These are phyloP conservation scores for Carex sylvatica DNA, from an alignment of 202 grass and related monocot genomes.

Conservation along the genomic window DNA sequence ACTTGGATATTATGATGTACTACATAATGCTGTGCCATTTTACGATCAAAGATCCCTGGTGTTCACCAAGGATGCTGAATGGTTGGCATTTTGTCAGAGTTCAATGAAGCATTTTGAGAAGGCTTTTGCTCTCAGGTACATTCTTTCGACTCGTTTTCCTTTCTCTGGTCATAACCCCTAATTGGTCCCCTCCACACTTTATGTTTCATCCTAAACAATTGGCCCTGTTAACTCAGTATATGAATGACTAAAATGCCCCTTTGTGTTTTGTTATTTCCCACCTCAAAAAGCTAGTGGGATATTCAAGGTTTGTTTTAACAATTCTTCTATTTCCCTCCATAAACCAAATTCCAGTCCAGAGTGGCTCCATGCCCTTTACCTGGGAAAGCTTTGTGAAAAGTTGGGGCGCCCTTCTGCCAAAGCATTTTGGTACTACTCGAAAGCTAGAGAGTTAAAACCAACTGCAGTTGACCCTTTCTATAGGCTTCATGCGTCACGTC, in stretches of 20 bases:
- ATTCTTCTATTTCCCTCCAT: background rate
- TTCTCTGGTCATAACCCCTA: background rate
- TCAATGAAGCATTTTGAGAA: slow-evolving; percentile 93
- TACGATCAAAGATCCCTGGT: slow-evolving; percentile 89
- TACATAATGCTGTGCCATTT: slow-evolving; percentile 91
- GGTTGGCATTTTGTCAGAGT: slow-evolving; percentile 68
- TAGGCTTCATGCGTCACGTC: slow-evolving; percentile 87
- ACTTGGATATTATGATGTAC: slow-evolving; percentile 84
- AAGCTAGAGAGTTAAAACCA: slow-evolving; percentile 67
- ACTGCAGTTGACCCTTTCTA: slow-evolving; percentile 89
- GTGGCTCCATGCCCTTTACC: slow-evolving; percentile 97
- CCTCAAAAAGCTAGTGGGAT: background rate
- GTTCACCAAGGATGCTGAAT: slow-evolving; percentile 74
- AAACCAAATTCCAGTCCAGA: slow-evolving; percentile 45
- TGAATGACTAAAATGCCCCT: background rate
- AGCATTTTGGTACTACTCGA: slow-evolving; percentile 81
- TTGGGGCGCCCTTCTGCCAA: slow-evolving; percentile 62
- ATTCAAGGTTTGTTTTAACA: background rate
- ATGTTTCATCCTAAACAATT: background rate
- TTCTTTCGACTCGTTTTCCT: background rate
- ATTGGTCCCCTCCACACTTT: too few relatives aligned
- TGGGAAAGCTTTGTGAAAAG: slow-evolving; percentile 94
- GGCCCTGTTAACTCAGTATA: background rate
- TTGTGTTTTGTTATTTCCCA: background rate
- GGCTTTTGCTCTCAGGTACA: slow-evolving; percentile 81